Conservation (phyloP, 768 basidiomycete genomes). For the Kwoniella newhampshirensis region DNA sequence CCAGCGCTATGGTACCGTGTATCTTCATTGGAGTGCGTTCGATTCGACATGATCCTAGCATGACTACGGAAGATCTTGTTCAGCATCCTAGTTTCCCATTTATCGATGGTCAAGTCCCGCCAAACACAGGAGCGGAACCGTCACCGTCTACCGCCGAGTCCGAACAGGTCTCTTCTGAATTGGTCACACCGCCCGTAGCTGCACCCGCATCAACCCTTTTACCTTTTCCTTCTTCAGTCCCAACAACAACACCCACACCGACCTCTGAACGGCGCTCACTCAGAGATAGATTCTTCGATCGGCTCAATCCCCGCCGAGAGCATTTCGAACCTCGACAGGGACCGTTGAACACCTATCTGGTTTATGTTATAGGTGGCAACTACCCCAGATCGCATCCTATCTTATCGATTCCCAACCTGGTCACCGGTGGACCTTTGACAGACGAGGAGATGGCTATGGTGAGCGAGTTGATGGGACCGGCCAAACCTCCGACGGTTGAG, state of each 20-base stretch:
- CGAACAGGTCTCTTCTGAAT: background rate
- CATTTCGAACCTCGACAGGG: constrained; percentile 36
- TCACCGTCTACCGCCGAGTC: background rate
- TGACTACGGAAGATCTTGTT: constrained; percentile 34
- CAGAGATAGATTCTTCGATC: constrained; percentile 35
- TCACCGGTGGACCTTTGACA: constrained; percentile 50
- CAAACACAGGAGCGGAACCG: too few species aligned
- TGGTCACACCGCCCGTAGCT: too few species aligned
- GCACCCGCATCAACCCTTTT: constrained; percentile 3
- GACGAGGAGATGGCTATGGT: constrained; percentile 38
- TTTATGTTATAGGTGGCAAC: constrained; percentile 82
- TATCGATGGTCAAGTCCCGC: constrained; percentile 23
- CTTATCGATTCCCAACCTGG: constrained; percentile 59
- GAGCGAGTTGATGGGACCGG: constrained; percentile 44
- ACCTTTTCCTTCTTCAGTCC: constrained; percentile 5
- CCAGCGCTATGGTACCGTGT: constrained; percentile 35
- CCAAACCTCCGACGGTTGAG: constrained; percentile 66
- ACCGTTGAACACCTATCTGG: constrained; percentile 68
- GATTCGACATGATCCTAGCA: constrained; percentile 27
- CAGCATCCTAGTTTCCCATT: constrained; percentile 35
- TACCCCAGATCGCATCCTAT: constrained; percentile 88
- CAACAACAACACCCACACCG: constrained; percentile 3
- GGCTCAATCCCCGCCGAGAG: constrained; percentile 57
- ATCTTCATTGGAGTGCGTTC: constrained; percentile 41
- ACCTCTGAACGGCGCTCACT: constrained; percentile 22